Evolutionary conservation across 371 early-diverging fungal species (phyloP), one percentile per base, ranked within the genome.

Genomic region (Mucor lusitanicus): DNA sequence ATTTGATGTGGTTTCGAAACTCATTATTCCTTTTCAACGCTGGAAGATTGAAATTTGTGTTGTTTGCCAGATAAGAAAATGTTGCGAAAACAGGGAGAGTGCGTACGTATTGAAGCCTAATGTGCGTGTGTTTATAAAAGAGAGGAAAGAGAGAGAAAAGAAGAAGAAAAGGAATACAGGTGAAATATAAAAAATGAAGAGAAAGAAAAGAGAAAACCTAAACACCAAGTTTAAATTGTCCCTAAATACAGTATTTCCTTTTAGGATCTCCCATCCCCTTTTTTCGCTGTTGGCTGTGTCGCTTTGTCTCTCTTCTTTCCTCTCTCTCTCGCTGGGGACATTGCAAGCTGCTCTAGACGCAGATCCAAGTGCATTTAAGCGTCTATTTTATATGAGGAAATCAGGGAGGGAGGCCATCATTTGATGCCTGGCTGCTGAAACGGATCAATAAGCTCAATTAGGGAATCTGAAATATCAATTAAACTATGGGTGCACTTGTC

Each of bases 1-100:
- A 39, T 54, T 63, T 39, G 54, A 23, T 15, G 37, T 32, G 17
- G 54, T 59, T 32, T 63, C 68, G 46, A 63, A 50, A 59, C 63
- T 68, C 68, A 68, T 64, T 42, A 30, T 42, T 25, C 19, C 23
- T 21, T 23, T 27, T 54, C 48, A 48, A 42, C 35, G 33, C 13
- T 21, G 25, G 11, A 63, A 63, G n/a, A 40, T 39, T 21, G 6
- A 21, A 39, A 39, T 19, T n/a, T 11, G 19, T 40, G 39, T 27
- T 64, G 19, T 57, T 53, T 37, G 37, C 39, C 25, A 64, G 42
- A 27, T 39, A 37, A 39, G 1, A 32, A 39, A 32, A 42, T 37
- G 37, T 27, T 53, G 25, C 19, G 50, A 23, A 61, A 35, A 33
- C 25, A 48, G 33, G 28, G 19, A 61, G 28, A 61, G 46, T 44